phyloP scores from a whole-genome alignment of 2,329 filamentous ascomycete species.

The Amylocarpus encephaloides region DNA sequence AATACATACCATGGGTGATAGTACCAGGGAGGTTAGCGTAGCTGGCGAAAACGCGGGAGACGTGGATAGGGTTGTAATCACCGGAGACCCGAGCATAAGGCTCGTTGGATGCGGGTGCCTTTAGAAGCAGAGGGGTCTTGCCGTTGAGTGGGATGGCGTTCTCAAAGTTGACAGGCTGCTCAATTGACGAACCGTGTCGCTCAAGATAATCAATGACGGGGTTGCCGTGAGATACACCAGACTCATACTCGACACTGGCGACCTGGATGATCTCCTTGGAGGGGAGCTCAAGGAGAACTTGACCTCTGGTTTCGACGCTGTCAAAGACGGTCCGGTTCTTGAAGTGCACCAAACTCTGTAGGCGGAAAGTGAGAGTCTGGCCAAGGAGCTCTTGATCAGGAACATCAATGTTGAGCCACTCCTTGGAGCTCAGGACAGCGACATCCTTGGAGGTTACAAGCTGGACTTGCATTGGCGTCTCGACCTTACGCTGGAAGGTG shows the following conservation, averaged over 20 bases:
- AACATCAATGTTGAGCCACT: conserved; percentile 91
- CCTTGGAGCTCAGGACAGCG: conserved; percentile 88
- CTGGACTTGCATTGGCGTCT: conserved; percentile 91
- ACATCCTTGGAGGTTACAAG: conserved; percentile 85
- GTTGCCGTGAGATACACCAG: conserved; percentile 86
- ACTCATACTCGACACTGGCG: conserved; percentile 93
- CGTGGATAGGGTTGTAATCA: conserved; percentile 98
- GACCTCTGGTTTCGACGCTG: conserved; percentile 83
- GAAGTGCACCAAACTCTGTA: conserved; percentile 85
- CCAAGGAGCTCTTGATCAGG: conserved; percentile 80
- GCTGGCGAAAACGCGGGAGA: conserved; percentile 90
- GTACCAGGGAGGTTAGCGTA: conserved; percentile 95
- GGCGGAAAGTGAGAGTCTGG: conserved; percentile 91
- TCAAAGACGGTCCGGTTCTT: conserved; percentile 93
- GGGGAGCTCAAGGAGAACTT: conserved; percentile 88
- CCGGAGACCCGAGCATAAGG: conserved; percentile 96
- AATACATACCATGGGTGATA: conserved; percentile 99
- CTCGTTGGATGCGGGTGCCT: conserved; percentile 93
- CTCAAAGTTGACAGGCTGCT: conserved; percentile 95
- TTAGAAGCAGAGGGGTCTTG: conserved; percentile 80
- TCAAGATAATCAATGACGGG: conserved; percentile 94
- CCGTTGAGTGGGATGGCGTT: conserved; percentile 94
- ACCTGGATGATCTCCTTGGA: conserved; percentile 98
- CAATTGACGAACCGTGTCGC: conserved; percentile 83
- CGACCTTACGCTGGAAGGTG: conserved; percentile 96